These are phyloP conservation scores for Salix arbutifolia DNA, from an alignment of 345 rosid species.

Conservation along the genomic window DNA sequence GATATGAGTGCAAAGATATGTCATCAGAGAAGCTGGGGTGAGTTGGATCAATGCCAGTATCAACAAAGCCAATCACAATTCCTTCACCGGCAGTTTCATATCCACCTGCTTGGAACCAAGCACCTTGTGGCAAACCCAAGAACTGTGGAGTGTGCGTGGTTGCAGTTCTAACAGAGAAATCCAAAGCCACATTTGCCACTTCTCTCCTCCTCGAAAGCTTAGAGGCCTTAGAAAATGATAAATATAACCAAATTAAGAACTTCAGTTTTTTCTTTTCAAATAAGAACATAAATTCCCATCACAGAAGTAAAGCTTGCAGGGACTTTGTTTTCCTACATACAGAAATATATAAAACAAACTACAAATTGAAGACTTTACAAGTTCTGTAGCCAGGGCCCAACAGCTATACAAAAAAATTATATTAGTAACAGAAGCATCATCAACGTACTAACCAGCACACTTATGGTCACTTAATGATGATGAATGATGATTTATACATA, in stretches of 20 bases:
- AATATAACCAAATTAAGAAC: slow-evolving; percentile 7
- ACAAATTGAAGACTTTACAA: not conserved
- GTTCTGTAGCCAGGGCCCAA: not conserved
- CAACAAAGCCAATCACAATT: slow-evolving; percentile 82
- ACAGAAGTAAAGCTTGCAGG: not conserved
- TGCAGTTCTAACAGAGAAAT: slow-evolving; percentile 82
- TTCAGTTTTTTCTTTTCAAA: not conserved
- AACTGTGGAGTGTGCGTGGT: slow-evolving; percentile 95
- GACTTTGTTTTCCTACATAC: not conserved
- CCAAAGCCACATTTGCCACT: slow-evolving; percentile 79
- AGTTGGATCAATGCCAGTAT: slow-evolving; percentile 92
- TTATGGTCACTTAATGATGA: slow-evolving; percentile 20
- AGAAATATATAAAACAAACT: not conserved
- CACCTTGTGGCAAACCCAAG: slow-evolving; percentile 85
- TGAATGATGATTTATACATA: slow-evolving; percentile 24
- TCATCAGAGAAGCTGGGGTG: slow-evolving; percentile 82
- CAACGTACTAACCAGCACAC: slow-evolving; percentile 19
- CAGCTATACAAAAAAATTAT: not conserved
- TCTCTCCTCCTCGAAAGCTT: slow-evolving; percentile 64
- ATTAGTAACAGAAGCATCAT: slow-evolving; percentile 12
- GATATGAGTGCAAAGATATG: slow-evolving; percentile 51
- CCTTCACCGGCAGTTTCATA: slow-evolving; percentile 88
- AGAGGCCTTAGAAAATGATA: slow-evolving; percentile 46
- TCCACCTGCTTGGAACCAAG: slow-evolving; percentile 80
- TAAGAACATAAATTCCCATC: not conserved